Evolutionary conservation across 1,284 basidiomycete genomes (phyloP).

Genomic region (Hymenochaete sp.): DNA sequence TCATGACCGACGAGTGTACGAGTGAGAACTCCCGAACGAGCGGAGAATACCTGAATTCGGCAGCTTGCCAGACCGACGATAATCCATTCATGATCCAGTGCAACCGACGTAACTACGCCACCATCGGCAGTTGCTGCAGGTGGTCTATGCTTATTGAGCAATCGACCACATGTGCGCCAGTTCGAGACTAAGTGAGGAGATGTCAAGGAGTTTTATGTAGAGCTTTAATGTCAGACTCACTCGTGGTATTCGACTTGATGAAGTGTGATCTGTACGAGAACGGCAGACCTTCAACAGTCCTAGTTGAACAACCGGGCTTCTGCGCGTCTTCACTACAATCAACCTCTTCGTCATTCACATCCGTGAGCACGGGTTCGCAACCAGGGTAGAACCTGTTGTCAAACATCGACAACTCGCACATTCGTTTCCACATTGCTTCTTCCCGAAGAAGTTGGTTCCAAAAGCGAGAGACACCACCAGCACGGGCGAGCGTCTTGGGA

Average conservation of each 20-base stretch:
- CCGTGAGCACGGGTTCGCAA: conserved; percentile 1
- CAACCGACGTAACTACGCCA: conserved; percentile 81
- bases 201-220: conserved; percentile 2
- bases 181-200: conserved; percentile 55
- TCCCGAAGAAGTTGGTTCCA: conserved; percentile 80
- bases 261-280: conserved; percentile 69
- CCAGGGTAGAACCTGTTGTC: conserved; percentile 21
- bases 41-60: conserved; percentile 83
- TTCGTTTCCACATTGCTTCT: conserved; percentile 76
- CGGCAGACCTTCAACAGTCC: too few relatives aligned
- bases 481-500: conserved; percentile 65
- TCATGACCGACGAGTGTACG: conserved; percentile 82
- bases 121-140: conserved; percentile 46
- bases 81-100: conserved; percentile 79
- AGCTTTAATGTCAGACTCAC: conserved; percentile 34
- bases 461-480: conserved; percentile 63
- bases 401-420: conserved; percentile 63
- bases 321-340: too few relatives aligned
- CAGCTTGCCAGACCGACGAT: conserved; percentile 87
- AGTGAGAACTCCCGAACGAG: conserved; percentile 68
- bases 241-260: conserved; percentile 67
- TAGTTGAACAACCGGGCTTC: too few relatives aligned
- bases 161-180: conserved; percentile 75
- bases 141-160: conserved; percentile 69
- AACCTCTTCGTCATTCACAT: too few relatives aligned